Evolutionary conservation across 1,284 basidiomycete species (phyloP).

Genomic region (Marasmius sp.): DNA sequence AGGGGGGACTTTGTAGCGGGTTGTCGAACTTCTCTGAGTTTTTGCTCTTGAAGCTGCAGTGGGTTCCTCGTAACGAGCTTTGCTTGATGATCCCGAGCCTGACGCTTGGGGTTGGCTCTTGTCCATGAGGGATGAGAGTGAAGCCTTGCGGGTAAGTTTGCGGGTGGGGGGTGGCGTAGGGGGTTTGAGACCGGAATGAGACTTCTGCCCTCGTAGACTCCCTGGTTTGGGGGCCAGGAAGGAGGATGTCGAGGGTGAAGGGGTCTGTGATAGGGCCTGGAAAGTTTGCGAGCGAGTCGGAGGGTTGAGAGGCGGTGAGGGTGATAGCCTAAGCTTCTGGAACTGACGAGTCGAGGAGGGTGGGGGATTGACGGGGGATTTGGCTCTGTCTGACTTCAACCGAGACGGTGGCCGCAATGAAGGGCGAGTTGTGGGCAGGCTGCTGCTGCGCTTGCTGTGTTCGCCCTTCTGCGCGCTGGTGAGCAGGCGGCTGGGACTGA

Average conservation of each 20-base stretch:
- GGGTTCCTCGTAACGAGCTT: conserved; percentile 66
- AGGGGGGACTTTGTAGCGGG: conserved; percentile 69
- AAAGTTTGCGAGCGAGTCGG: conserved; percentile 57
- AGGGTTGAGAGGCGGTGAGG: conserved; percentile 57
- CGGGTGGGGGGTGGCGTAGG: conserved; percentile 62
- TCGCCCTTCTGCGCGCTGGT: conserved; percentile 49
- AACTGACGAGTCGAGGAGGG: conserved; percentile 63
- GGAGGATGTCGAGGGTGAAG: conserved; percentile 46
- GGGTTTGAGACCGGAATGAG: conserved; percentile 74
- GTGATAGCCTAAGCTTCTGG: conserved; percentile 64
- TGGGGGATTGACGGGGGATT: conserved; percentile 68
- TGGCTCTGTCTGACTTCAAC: conserved; percentile 58
- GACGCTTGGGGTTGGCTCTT: conserved; percentile 53
- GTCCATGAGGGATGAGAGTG: conserved; percentile 71
- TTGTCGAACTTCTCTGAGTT: conserved; percentile 60
- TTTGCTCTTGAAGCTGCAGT: conserved; percentile 79
- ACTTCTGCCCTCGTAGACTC: conserved; percentile 77
- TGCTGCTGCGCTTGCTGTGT: conserved; percentile 50
- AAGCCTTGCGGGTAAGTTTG: conserved; percentile 70
- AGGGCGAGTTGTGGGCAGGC: conserved; percentile 46
- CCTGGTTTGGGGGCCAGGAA: conserved; percentile 67
- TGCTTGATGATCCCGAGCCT: conserved; percentile 47
- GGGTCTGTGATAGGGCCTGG: conserved; percentile 52
- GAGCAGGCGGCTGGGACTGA: conserved; percentile 72
- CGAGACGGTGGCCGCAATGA: conserved; percentile 60